phyloP scores from a whole-genome alignment of 2,329 filamentous ascomycete species.

The Penicillium sp. region DNA sequence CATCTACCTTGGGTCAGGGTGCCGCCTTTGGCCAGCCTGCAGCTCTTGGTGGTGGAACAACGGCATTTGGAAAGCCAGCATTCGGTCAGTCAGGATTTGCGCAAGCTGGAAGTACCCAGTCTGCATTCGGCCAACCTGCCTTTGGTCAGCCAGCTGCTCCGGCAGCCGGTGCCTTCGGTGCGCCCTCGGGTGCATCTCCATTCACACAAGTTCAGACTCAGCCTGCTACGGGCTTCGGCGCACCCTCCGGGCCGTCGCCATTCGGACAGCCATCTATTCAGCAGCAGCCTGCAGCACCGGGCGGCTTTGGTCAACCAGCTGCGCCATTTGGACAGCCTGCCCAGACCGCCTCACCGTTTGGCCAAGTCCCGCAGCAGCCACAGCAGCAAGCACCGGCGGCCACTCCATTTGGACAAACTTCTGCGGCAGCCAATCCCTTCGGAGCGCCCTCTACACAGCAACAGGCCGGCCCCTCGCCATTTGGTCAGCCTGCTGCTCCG shows the following conservation, averaged over 20 bases:
- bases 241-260: slow-evolving; percentile 20
- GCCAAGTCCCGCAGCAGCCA: slow-evolving; percentile 19
- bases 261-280: slow-evolving; percentile 36
- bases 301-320: slow-evolving; percentile 51
- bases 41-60: slow-evolving; percentile 22
- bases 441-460: slow-evolving; percentile 16
- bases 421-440: slow-evolving; percentile 25
- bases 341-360: slow-evolving; percentile 21
- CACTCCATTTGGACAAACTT: slow-evolving; percentile 49
- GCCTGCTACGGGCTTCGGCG: slow-evolving; percentile 19
- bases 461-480: slow-evolving; percentile 18
- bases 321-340: slow-evolving; percentile 34
- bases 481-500: slow-evolving; percentile 39
- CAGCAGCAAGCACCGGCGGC: slow-evolving; percentile 11
- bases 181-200: slow-evolving; percentile 41
- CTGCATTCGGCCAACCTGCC: slow-evolving; percentile 34
- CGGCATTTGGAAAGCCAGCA: slow-evolving; percentile 30
- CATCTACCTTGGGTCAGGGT: slow-evolving; percentile 27
- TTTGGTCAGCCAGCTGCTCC: slow-evolving; percentile 33
- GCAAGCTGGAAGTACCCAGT: slow-evolving; percentile 1
- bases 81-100: slow-evolving; percentile 29
- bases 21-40: slow-evolving; percentile 17
- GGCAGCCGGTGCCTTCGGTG: slow-evolving; percentile 43
- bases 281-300: slow-evolving; percentile 26
- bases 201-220: slow-evolving; percentile 53